phyloP scores from a whole-genome alignment of 148 eudicot species.

The Vaccinium corymbosum region DNA sequence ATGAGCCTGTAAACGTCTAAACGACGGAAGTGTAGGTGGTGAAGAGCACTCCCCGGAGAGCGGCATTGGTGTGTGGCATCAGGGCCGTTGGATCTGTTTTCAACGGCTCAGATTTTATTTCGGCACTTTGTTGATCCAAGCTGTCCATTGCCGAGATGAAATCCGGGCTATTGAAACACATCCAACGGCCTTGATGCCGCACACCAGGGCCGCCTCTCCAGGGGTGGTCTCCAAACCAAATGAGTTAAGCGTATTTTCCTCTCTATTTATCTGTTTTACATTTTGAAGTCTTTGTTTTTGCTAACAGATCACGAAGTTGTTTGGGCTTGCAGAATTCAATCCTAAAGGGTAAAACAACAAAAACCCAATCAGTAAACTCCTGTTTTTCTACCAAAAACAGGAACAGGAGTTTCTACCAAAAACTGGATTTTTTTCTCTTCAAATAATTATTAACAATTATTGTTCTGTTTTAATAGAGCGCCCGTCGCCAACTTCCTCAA shows the following conservation, averaged over 20 bases:
- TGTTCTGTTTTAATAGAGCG: conserved; percentile 20
- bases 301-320: conserved; percentile 34
- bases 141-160: no score
- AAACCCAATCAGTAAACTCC: background rate
- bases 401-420: background rate
- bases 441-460: background rate
- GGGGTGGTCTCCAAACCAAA: background rate
- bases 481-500: conserved; percentile 37
- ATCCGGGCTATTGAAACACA: no score
- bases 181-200: no score
- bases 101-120: no score
- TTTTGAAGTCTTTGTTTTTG: background rate
- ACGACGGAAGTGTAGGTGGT: no score
- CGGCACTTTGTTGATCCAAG: no score
- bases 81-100: no score
- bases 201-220: no score
- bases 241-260: background rate
- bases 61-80: no score
- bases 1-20: background rate
- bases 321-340: conserved; percentile 65
- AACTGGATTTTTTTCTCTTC: background rate
- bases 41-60: no score
- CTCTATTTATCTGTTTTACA: no score
- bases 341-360: conserved; percentile 44
- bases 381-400: background rate